Percentiles rank a stretch among this genome's conserved stretches.
These are phyloP conservation scores for Erucastrum elatum DNA, from an alignment of 345 rosid species.

Conservation along the genomic window DNA sequence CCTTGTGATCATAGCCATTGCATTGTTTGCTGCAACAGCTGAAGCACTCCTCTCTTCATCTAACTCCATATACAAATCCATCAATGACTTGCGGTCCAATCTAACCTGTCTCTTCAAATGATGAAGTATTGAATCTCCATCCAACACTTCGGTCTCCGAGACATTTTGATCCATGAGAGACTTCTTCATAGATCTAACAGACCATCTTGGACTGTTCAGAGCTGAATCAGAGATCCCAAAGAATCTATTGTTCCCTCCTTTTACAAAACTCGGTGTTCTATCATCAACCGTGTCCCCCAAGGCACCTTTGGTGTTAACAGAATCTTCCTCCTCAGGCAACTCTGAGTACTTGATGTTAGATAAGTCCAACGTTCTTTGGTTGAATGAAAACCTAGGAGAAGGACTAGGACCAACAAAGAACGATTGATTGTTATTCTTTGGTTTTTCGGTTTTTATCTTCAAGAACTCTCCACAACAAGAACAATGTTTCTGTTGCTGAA, in stretches of 20 bases:
- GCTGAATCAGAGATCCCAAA: slow-evolving; percentile 80
- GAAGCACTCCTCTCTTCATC: slow-evolving; percentile 95
- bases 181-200: slow-evolving; percentile 46
- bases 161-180: slow-evolving; percentile 47
- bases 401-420: slow-evolving; percentile 60
- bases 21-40: slow-evolving; percentile 87
- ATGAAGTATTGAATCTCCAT: slow-evolving; percentile 60
- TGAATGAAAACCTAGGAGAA: slow-evolving; percentile 69
- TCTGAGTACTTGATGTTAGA: slow-evolving; percentile 28
- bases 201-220: slow-evolving; percentile 60
- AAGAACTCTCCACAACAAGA: slow-evolving; percentile 71
- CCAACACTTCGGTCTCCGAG: slow-evolving; percentile 44
- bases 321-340: slow-evolving; percentile 30
- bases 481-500: slow-evolving; percentile 41
- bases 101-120: slow-evolving; percentile 77
- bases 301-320: slow-evolving; percentile 20
- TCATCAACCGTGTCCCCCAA: slow-evolving; percentile 43
- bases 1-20: slow-evolving; percentile 95
- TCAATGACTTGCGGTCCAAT: slow-evolving; percentile 79
- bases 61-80: slow-evolving; percentile 84
- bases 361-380: slow-evolving; percentile 31
- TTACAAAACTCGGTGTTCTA: slow-evolving; percentile 55
- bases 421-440: slow-evolving; percentile 40
- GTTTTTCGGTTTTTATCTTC: slow-evolving; percentile 47
- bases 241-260: slow-evolving; percentile 60